Base-by-base conservation (phyloP, 2,329 filamentous ascomycete species). In the Calcarisporium arbuscula region DNA sequence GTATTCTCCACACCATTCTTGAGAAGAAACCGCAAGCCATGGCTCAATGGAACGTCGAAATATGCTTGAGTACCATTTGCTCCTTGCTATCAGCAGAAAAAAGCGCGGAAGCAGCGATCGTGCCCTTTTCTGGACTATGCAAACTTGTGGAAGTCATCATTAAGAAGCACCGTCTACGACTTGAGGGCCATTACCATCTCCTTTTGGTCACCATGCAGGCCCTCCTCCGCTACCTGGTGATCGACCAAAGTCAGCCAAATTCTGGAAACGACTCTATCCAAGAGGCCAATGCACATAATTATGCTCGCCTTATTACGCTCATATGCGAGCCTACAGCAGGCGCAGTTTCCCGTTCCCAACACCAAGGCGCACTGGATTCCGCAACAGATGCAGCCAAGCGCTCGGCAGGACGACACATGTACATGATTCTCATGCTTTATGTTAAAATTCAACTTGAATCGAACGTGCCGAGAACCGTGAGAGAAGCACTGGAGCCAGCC, bases 151-250 rank as follows among this genome's bases (percentile, higher is more conserved):
- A 76, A 35, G 57, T 64, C 16, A 57, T 81, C 23, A 70, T 82
- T 49, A 70, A 69, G 48, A 72, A 74, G 30, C 74, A 81, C 52
- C 64, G 77, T 5, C 62, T 76, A 28, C 74, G 77, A 8, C 61
- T 82, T 2, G 70, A 79, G 45, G 76, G 75, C 3, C 77, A 77
- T 42, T 75, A 77, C 46, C 77, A 79, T 47, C 57, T 80, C 28
- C 61, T 80, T 5, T 56, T 78, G 30, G 56, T 65, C 22, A 57
- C 66, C 3, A 57, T 82, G 38, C 71, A 78, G 45, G 57, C 67
- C 4, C 68, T 82, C n/a, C 64, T 82, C 22, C 58, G 60, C 16
- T 64, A 65, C 22, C 65, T 81, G 14, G 59, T 80, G 21, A 47
- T 58, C 3, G 44, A 45, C n/a, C 50, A 56, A 36, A 19, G 41